A percentile compares a stretch with the other conserved stretches of the same genome.
Conservation (phyloP, 2,329 filamentous ascomycete genomes). For the Nothophoma quercina region DNA sequence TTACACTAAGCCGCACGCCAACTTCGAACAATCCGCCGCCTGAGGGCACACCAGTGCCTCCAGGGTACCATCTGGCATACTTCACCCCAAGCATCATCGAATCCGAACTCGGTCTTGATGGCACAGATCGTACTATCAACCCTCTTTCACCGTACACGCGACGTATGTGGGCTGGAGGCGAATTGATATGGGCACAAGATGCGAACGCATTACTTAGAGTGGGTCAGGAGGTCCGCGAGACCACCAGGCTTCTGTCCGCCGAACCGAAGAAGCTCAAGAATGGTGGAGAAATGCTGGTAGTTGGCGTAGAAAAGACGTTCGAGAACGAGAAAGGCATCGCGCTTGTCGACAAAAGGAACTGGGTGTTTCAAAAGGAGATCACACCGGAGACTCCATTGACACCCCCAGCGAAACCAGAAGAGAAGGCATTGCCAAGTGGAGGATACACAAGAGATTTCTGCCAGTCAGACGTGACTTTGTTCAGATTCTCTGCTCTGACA, state of each 20-base stretch:
- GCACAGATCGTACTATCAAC: constrained; percentile 80
- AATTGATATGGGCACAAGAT: constrained; percentile 63
- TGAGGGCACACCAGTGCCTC: constrained; percentile 58
- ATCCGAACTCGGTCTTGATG: constrained; percentile 75
- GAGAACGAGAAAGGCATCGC: constrained; percentile 44
- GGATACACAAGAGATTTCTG: constrained; percentile 60
- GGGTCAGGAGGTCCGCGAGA: constrained; percentile 51
- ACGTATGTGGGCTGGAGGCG: constrained; percentile 92
- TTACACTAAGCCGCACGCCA: constrained; percentile 37
- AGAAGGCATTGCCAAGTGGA: constrained; percentile 30
- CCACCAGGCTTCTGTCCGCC: constrained; percentile 54
- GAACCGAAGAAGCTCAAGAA: constrained; percentile 59
- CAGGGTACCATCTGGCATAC: constrained; percentile 85
- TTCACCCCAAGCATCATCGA: constrained; percentile 77
- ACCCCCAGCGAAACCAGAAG: constrained; percentile 24
- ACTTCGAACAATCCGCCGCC: constrained; percentile 29
- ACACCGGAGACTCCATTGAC: constrained; percentile 49
- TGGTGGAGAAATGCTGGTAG: constrained; percentile 65
- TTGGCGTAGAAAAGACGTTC: constrained; percentile 65
- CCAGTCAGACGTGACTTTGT: constrained; percentile 76
- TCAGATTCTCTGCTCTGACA: constrained; percentile 89
- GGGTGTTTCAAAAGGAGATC: constrained; percentile 55
- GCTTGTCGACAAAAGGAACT: constrained; percentile 46
- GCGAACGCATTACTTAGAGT: constrained; percentile 30
- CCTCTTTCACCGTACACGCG: constrained; percentile 75